These are phyloP conservation scores for Primulina tabacum DNA, from an alignment of 257 asterid genomes.

Conservation along the genomic window DNA sequence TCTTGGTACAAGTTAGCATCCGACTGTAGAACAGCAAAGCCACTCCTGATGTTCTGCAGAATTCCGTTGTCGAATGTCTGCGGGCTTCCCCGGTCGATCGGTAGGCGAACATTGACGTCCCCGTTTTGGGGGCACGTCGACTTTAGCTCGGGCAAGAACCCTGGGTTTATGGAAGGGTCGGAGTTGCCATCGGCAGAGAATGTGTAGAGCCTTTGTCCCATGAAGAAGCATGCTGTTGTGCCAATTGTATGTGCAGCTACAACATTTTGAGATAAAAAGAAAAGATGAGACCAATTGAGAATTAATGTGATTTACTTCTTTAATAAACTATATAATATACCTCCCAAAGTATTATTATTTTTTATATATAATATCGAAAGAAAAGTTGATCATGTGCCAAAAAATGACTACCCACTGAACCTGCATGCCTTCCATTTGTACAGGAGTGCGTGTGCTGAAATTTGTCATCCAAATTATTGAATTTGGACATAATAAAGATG, in stretches of 20 bases:
- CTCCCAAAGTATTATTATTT: too few species aligned
- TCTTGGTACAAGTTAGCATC: conserved; percentile 74
- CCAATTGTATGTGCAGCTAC: conserved; percentile 85
- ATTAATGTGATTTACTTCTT: too few species aligned
- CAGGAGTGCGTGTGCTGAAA: neutral
- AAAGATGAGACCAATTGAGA: neutral
- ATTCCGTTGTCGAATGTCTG: conserved; percentile 51
- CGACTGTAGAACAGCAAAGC: conserved; percentile 70
- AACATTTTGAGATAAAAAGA: neutral
- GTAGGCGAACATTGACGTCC: conserved; percentile 42
- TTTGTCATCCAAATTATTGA: too few species aligned
- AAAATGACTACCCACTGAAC: conserved; percentile 37
- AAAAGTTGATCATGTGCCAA: conserved; percentile 19
- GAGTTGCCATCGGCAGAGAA: conserved; percentile 48
- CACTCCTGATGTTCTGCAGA: conserved; percentile 53
- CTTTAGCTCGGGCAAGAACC: conserved; percentile 53
- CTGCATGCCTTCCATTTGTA: conserved; percentile 26
- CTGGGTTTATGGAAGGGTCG: conserved; percentile 69
- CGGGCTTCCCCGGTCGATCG: conserved; percentile 56
- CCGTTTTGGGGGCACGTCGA: conserved; percentile 59
- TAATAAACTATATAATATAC: too few species aligned
- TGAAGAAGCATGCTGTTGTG: conserved; percentile 92
- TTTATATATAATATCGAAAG: too few species aligned
- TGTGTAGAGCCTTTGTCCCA: conserved; percentile 63
- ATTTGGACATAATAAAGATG: neutral